phyloP scores from a whole-genome alignment of 2,329 filamentous ascomycete genomes.

The Ophidiomyces ophidiicola region DNA sequence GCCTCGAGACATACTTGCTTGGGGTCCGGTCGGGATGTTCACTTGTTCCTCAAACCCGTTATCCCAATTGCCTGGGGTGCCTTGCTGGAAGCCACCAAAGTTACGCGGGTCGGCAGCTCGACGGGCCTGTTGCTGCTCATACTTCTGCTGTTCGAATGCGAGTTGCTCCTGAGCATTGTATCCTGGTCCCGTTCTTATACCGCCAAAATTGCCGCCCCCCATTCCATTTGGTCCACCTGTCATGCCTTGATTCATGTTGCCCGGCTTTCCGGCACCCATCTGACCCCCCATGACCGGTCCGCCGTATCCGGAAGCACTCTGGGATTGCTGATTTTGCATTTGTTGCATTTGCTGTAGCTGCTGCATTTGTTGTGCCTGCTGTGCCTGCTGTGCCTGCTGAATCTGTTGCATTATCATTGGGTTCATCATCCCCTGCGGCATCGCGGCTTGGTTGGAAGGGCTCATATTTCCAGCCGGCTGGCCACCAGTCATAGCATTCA shows the following conservation, averaged over 20 bases:
- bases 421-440: constrained; percentile 53
- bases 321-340: constrained; percentile 35
- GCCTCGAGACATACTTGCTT: constrained; percentile 35
- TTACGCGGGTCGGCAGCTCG: constrained; percentile 37
- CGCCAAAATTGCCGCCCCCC: constrained; percentile 35
- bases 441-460: constrained; percentile 28
- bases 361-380: constrained; percentile 55
- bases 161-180: constrained; percentile 62
- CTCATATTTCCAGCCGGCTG: constrained; percentile 27
- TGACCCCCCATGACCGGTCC: constrained; percentile 29
- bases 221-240: constrained; percentile 30
- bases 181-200: constrained; percentile 37
- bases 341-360: constrained; percentile 43
- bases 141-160: constrained; percentile 66
- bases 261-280: constrained; percentile 21
- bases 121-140: constrained; percentile 55
- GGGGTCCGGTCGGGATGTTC: constrained; percentile 46
- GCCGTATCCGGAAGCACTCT: constrained; percentile 26
- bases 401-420: constrained; percentile 62
- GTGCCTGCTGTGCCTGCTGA: constrained; percentile 57
- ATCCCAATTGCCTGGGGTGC: constrained; percentile 79
- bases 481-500: constrained; percentile 44
- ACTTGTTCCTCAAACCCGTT: constrained; percentile 97
- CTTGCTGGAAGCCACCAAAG: constrained; percentile 38
- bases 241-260: constrained; percentile 19